A percentile compares a stretch with the other conserved stretches of the same genome.
These are phyloP conservation scores for Euryodendron excelsum DNA, from an alignment of 148 eudicot genomes.

Conservation along the genomic window DNA sequence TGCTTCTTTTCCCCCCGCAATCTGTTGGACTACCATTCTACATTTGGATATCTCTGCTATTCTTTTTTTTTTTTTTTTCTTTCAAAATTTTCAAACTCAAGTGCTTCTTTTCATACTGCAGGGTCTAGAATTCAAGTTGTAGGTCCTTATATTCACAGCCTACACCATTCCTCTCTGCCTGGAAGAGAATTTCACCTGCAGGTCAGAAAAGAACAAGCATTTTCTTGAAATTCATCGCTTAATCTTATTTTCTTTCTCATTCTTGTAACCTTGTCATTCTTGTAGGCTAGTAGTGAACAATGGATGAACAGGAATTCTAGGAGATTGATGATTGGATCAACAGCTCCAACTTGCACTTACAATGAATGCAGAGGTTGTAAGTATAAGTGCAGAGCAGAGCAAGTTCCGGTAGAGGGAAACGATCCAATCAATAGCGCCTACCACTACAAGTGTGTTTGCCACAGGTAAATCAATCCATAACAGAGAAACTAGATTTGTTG, in stretches of 20 bases:
- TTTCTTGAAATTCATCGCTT: not conserved
- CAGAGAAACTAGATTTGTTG: no score
- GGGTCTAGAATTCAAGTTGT: constrained; percentile 24
- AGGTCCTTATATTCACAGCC: constrained; percentile 12
- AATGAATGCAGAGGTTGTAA: constrained; percentile 92
- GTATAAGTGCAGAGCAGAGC: constrained; percentile 86
- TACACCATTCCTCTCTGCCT: not conserved
- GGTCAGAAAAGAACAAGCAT: constrained; percentile 18
- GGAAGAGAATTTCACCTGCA: constrained; percentile 5
- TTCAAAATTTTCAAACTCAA: no score
- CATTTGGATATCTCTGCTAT: no score
- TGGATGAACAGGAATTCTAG: constrained; percentile 24
- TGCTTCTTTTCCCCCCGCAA: not conserved
- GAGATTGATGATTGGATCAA: constrained; percentile 78
- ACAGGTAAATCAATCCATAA: constrained; percentile 25
- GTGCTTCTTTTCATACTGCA: constrained; percentile 5
- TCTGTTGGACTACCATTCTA: no score
- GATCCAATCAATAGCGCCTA: constrained; percentile 85
- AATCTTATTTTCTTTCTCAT: no score
- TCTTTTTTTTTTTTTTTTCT: not conserved
- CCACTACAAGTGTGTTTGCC: constrained; percentile 89
- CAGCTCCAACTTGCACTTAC: constrained; percentile 84
- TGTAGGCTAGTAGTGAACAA: constrained; percentile 16
- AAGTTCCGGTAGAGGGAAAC: constrained; percentile 91
- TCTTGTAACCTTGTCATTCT: not conserved